Evolutionary conservation across 208 protist genomes (phyloP), one percentile per base, ranked within the genome.

Genomic region (Strigomonas culicis): DNA sequence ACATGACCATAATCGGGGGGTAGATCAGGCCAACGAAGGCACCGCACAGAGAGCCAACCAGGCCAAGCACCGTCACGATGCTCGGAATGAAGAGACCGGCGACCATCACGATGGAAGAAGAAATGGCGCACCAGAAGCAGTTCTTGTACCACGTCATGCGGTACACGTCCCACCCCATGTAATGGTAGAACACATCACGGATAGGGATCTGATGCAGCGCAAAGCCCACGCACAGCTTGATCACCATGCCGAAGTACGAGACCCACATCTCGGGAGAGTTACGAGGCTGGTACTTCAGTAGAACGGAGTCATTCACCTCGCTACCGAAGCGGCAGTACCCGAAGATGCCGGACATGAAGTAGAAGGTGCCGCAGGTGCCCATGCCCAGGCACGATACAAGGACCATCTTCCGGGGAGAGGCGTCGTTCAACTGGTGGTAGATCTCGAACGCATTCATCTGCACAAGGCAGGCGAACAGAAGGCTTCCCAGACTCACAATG

Each of bases 391-490:
- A 57, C 1, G 75, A 76, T 11, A 65, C 74, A 1, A 79, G 21
- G 19, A 80, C 82, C 77, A 95, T 89, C 13, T 74, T 68, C 11
- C 53, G 11, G n/a, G 77, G 68, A 7, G 70, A 77, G 1, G 74
- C 80, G 32, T 86, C 77, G 41, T 81, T 53, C 70, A 92, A 68
- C 59, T 95, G 86, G 22, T 56, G 66, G 66, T 77, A 87, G 19
- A 88, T 63, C 34, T 89, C 80, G 32, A 75, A 86, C 25, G 72
- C 73, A 58, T 93, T 95, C 31, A 92, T 71, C 68, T 93, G 90
- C 19, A 51, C 70, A 4, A 92, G 41, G 52, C 80, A 95, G 17
- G 76, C 77, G 50, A 93, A 90, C 41, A 93, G 69, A 49, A 91
- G 89, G 24, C 84, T 74, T 19, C 84, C 65, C 41, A 95, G 56